Percentiles rank a stretch among this genome's conserved stretches.
These are phyloP conservation scores for Crithidia bombi DNA, from an alignment of 208 protist species.

Conservation along the genomic window DNA sequence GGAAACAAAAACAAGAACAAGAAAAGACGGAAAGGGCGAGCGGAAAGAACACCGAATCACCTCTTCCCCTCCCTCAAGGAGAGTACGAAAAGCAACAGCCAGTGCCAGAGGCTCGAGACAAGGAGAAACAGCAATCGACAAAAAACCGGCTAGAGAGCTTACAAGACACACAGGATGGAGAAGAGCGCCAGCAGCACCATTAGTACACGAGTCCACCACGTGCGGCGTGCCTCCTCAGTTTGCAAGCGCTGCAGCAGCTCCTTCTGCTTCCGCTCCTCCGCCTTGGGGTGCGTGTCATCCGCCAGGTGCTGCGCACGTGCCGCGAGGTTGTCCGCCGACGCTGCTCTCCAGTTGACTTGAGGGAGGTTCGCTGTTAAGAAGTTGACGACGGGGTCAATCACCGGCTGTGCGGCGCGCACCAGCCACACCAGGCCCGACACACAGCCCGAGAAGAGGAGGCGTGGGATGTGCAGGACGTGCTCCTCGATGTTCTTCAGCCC, in stretches of 20 bases:
- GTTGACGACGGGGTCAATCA: conserved; percentile 66
- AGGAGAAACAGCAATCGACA: not conserved
- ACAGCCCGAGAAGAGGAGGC: conserved; percentile 70
- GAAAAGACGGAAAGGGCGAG: not conserved
- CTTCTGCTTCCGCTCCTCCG: conserved; percentile 42
- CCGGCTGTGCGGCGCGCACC: conserved; percentile 57
- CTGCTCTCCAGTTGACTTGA: conserved; percentile 68
- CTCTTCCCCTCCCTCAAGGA: not conserved
- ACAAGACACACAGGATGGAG: conserved; percentile 68
- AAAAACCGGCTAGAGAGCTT: conserved; percentile 5
- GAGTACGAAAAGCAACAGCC: not conserved
- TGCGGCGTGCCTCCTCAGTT: conserved; percentile 46
- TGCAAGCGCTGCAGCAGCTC: conserved; percentile 33
- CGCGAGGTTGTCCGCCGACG: conserved; percentile 69
- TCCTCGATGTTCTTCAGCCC: conserved; percentile 80
- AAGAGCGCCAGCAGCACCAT: conserved; percentile 70
- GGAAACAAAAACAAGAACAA: not conserved
- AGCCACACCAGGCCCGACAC: conserved; percentile 66
- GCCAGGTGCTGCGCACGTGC: conserved; percentile 61
- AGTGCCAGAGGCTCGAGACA: not conserved
- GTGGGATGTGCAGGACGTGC: conserved; percentile 83
- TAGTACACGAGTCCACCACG: conserved; percentile 71
- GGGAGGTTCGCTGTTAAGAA: conserved; percentile 60
- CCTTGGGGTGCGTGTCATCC: conserved; percentile 50
- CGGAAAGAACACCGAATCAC: not conserved